Evolutionary conservation across 2,329 filamentous ascomycete species (phyloP).

Genomic region (Apiospora malaysiana): DNA sequence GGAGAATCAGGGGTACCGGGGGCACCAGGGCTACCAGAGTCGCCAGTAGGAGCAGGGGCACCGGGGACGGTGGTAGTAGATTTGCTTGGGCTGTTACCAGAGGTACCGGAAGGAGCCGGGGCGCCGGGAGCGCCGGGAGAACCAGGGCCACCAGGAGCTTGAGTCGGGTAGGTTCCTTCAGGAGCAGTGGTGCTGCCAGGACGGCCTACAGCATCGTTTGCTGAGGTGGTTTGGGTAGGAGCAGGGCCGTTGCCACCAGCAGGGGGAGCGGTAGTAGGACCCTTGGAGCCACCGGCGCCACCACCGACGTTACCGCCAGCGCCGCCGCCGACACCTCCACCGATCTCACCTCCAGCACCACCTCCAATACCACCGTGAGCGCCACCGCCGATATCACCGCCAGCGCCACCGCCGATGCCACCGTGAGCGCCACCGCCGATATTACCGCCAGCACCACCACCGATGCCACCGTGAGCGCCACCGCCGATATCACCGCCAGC

Average conservation of each 20-base stretch:
- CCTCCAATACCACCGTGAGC: background rate
- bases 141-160: background rate
- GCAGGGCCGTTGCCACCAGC: background rate
- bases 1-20: background rate
- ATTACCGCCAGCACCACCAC: background rate
- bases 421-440: background rate
- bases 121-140: background rate
- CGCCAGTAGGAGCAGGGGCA: background rate
- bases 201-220: constrained; percentile 14
- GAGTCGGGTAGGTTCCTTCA: background rate
- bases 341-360: background rate
- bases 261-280: background rate
- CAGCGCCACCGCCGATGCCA: no score
- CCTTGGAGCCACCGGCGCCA: background rate
- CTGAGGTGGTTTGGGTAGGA: constrained; percentile 10
- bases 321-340: background rate
- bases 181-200: constrained; percentile 4
- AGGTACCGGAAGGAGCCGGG: background rate
- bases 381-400: background rate
- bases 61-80: background rate
- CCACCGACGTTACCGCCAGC: background rate
- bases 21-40: background rate
- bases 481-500: background rate
- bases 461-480: background rate
- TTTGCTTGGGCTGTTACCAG: background rate